Percentiles rank a stretch among this genome's conserved stretches.
phyloP scores from a whole-genome alignment of 345 rosid species.

The Citrus reticulata region DNA sequence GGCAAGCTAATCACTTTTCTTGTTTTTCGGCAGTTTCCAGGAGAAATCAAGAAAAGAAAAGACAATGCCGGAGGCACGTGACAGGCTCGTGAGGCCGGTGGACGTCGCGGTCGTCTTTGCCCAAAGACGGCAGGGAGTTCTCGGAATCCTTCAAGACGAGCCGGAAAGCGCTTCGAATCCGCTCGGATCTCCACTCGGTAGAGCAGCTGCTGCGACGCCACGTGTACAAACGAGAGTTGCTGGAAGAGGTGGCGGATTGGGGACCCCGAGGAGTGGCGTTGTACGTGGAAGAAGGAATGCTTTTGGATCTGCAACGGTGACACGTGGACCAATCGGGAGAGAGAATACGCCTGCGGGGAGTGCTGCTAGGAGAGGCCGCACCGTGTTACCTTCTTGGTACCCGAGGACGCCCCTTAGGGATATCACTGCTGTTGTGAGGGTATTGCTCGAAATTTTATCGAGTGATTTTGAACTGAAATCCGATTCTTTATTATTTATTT shows the following conservation, averaged over 20 bases:
- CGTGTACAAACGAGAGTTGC: conserved; percentile 14
- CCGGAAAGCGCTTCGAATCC: conserved; percentile 9
- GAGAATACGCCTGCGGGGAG: conserved; percentile 37
- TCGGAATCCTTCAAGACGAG: conserved; percentile 35
- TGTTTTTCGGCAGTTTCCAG: not conserved
- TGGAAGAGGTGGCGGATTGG: conserved; percentile 19
- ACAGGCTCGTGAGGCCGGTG: conserved; percentile 49
- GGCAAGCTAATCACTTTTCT: not conserved
- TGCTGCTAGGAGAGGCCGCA: conserved; percentile 30
- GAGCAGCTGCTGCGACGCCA: not conserved
- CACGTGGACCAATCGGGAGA: conserved; percentile 21
- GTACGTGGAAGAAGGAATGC: conserved; percentile 25
- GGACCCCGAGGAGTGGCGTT: conserved; percentile 36
- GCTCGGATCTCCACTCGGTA: conserved; percentile 30
- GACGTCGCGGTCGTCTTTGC: conserved; percentile 44
- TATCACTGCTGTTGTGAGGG: conserved; percentile 57
- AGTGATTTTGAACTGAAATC: not conserved
- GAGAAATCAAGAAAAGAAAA: not conserved
- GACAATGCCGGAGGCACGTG: conserved; percentile 66
- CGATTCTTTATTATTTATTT: not conserved
- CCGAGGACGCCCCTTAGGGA: conserved; percentile 82
- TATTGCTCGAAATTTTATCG: conserved; percentile 16
- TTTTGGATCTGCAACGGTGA: conserved; percentile 5
- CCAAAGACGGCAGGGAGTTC: conserved; percentile 31
- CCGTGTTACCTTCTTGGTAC: conserved; percentile 74